Base-by-base conservation (phyloP, 305 asterid genomes). In the Fraxinus albicans region DNA sequence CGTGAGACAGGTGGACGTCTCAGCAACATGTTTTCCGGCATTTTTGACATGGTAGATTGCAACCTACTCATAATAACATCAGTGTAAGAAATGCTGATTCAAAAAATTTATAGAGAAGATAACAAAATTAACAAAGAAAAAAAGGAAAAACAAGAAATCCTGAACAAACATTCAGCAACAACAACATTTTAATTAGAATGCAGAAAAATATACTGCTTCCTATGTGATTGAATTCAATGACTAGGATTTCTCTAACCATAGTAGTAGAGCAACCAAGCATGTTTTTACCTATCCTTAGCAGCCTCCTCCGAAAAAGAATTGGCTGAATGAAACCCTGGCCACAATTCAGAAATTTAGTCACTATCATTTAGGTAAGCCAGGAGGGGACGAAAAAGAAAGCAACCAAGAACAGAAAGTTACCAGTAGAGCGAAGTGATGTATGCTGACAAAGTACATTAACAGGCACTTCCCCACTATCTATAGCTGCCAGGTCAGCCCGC, bases 1-100 rank as follows among this genome's bases (percentile, higher is more conserved):
- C 89, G 91, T 72, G 95, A 81, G 60, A 89, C 92, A 19, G 98
- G 94, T 29, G 97, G 98, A 79, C 94, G 97, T 86, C 95, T 92
- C 88, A 93, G 90, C 89, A 93, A 90, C 79, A 93, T 87, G 85
- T 91, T 94, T 82, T 95, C 98, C 8, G 90, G 89, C 75, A 89
- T 92, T 85, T 89, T 91, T 55, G 89, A 78, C 53, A 85, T 86
- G 82, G 89, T 73, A 31, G 90, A 63, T 67, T 80, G 81, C 83
- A 78, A 84, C 91, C 99, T 93, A 83, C 31, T 79, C 76, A 81
- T 81, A 78, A 58, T 60, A 83, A 77, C 12, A 80, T 33, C 19
- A 82, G 76, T 69, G 23, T 55, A 81, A 74, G 88, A 81, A 79
- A 36, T 31, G 29, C 27, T 21, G 6, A 21, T 19, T 53, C 63